These are phyloP conservation scores for Potentilla sterilis DNA, from an alignment of 306 rosid genomes.

Conservation along the genomic window DNA sequence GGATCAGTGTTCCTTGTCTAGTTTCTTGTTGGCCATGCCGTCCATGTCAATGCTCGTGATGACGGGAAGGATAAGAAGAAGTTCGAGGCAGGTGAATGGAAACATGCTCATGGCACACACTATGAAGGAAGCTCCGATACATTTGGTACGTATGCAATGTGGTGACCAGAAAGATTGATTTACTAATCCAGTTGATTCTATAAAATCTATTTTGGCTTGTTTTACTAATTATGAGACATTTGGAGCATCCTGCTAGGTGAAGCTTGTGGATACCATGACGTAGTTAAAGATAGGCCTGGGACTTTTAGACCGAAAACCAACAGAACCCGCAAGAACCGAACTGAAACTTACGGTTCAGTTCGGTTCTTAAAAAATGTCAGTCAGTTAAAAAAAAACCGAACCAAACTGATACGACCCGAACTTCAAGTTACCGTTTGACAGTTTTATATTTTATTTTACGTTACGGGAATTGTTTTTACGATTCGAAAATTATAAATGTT, in stretches of 20 bases:
- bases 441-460: too few relatives aligned
- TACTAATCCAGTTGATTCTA: not conserved
- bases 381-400: too few relatives aligned
- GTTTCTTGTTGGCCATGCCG: not conserved
- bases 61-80: not conserved
- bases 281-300: too few relatives aligned
- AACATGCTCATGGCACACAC: slow-evolving; percentile 60
- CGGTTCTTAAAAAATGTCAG: too few relatives aligned
- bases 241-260: slow-evolving; percentile 44
- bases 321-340: too few relatives aligned
- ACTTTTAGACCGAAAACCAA: too few relatives aligned
- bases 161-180: too few relatives aligned
- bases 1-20: not conserved
- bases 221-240: not conserved
- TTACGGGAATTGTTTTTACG: too few relatives aligned
- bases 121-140: slow-evolving; percentile 61
- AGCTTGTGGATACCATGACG: slow-evolving; percentile 76
- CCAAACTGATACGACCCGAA: too few relatives aligned
- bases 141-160: slow-evolving; percentile 31
- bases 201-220: not conserved
- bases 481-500: too few relatives aligned
- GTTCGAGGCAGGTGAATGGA: slow-evolving; percentile 37
- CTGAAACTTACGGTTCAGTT: too few relatives aligned
- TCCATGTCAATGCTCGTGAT: not conserved
- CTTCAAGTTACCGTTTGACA: too few relatives aligned